These are phyloP conservation scores for Acanthamoeba sp. DNA, from an alignment of 208 protist species.

Conservation along the genomic window DNA sequence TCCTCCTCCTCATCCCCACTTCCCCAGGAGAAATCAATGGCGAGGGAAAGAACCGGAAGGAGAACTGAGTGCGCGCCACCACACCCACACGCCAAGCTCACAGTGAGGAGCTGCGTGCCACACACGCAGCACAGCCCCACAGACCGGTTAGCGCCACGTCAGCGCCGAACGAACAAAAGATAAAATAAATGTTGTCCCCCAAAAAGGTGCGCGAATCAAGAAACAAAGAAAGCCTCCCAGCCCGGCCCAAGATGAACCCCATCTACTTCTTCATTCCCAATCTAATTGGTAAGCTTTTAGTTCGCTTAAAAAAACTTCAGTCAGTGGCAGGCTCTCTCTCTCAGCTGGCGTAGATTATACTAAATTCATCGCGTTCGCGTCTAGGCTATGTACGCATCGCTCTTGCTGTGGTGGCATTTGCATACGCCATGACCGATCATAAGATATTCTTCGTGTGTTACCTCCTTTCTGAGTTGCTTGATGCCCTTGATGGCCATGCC, in stretches of 20 bases:
- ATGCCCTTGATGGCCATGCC: conserved; percentile 71
- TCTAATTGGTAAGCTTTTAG: conserved; percentile 73
- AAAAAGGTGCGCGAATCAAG: background rate
- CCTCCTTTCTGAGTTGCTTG: conserved; percentile 40
- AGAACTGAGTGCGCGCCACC: background rate
- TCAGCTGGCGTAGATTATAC: too few species aligned
- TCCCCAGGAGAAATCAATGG: background rate
- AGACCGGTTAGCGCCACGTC: background rate
- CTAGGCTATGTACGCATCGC: conserved; percentile 52
- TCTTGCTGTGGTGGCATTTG: conserved; percentile 27
- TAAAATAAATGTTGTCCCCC: background rate
- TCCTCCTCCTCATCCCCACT: background rate
- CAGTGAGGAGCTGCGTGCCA: background rate
- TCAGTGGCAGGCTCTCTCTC: too few species aligned
- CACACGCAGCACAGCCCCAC: background rate
- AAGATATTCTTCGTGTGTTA: conserved; percentile 74
- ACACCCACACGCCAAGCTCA: background rate
- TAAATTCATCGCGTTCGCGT: too few species aligned
- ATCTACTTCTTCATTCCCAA: conserved; percentile 77
- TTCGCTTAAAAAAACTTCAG: too few species aligned
- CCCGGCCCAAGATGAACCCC: background rate
- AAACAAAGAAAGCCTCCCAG: background rate
- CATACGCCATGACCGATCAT: conserved; percentile 21
- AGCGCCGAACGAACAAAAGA: background rate
- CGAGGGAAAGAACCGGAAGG: background rate